phyloP scores from a whole-genome alignment of 306 rosid genomes.

The Vicia sativa region DNA sequence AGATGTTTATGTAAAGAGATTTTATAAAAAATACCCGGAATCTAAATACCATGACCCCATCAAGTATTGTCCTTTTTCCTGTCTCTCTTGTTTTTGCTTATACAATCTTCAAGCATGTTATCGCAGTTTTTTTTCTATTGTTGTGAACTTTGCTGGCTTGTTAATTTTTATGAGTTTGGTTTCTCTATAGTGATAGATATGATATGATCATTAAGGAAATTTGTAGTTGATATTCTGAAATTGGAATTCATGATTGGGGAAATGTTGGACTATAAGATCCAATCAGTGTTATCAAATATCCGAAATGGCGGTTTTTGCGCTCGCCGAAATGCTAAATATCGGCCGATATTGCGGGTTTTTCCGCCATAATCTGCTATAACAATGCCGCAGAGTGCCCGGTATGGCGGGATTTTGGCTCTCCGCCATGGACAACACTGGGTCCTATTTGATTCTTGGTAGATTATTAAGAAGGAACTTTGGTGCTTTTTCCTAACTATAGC shows the following conservation, averaged over 20 bases:
- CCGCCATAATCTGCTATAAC: too few relatives aligned
- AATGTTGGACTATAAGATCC: conserved; percentile 21
- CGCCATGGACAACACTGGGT: neutral
- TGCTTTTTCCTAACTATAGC: conserved; percentile 8
- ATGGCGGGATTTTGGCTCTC: too few relatives aligned
- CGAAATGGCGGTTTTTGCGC: too few relatives aligned
- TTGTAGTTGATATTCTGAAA: conserved; percentile 1
- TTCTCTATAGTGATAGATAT: conserved; percentile 16
- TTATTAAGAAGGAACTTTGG: neutral
- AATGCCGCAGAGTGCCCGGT: too few relatives aligned
- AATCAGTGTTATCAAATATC: neutral
- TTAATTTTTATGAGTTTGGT: conserved; percentile 13
- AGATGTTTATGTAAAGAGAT: conserved; percentile 72
- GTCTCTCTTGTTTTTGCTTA: conserved; percentile 13
- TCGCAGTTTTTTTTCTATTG: conserved; percentile 13
- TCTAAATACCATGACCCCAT: conserved; percentile 70
- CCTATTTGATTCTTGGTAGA: conserved; percentile 20
- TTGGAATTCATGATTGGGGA: conserved; percentile 26
- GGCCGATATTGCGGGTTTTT: too few relatives aligned
- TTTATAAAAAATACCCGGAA: conserved; percentile 75
- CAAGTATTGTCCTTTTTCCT: conserved; percentile 54
- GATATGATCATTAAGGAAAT: conserved; percentile 8
- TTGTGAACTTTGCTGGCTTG: conserved; percentile 7
- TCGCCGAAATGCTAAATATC: too few relatives aligned
- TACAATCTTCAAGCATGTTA: conserved; percentile 10